Percentiles rank a stretch among this genome's conserved stretches.
These are phyloP conservation scores for Nectriaceae sp. DNA, from an alignment of 2,329 filamentous ascomycete genomes.

Conservation along the genomic window DNA sequence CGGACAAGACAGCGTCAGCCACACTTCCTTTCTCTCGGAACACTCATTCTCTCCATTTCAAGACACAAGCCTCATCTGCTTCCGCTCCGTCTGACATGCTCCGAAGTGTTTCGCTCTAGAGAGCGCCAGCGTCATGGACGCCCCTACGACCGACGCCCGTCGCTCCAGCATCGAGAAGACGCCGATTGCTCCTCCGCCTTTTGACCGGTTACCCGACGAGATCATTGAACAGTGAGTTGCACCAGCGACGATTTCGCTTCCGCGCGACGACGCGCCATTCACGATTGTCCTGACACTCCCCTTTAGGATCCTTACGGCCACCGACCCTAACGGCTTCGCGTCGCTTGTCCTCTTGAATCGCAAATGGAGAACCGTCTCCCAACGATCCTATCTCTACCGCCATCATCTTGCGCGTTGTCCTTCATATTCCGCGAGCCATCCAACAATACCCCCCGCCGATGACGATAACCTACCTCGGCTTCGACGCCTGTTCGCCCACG, in stretches of 20 bases:
- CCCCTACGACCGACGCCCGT: constrained; percentile 28
- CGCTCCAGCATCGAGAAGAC: constrained; percentile 38
- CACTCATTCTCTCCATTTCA: neutral
- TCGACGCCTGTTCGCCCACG: constrained; percentile 65
- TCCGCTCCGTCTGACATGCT: constrained; percentile 23
- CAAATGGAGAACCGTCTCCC: constrained; percentile 66
- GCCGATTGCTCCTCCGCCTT: constrained; percentile 39
- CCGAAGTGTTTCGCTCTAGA: constrained; percentile 19
- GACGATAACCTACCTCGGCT: constrained; percentile 59
- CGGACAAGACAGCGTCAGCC: neutral
- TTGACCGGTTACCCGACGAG: constrained; percentile 64
- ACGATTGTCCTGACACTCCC: constrained; percentile 17
- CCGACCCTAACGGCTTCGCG: constrained; percentile 65
- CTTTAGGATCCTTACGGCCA: constrained; percentile 60
- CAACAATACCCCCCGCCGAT: constrained; percentile 37
- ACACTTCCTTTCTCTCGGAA: neutral
- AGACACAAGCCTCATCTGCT: neutral
- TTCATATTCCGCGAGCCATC: constrained; percentile 56
- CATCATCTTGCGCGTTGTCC: constrained; percentile 63
- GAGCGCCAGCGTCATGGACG: constrained; percentile 34
- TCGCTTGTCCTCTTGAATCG: constrained; percentile 66
- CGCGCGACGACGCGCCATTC: constrained; percentile 2
- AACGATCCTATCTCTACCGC: constrained; percentile 63
- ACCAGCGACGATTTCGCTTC: constrained; percentile 8
- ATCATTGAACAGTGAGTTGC: constrained; percentile 68